Evolutionary conservation across 148 eudicot species (phyloP).

Genomic region (Fagopyrum homotropicum): DNA sequence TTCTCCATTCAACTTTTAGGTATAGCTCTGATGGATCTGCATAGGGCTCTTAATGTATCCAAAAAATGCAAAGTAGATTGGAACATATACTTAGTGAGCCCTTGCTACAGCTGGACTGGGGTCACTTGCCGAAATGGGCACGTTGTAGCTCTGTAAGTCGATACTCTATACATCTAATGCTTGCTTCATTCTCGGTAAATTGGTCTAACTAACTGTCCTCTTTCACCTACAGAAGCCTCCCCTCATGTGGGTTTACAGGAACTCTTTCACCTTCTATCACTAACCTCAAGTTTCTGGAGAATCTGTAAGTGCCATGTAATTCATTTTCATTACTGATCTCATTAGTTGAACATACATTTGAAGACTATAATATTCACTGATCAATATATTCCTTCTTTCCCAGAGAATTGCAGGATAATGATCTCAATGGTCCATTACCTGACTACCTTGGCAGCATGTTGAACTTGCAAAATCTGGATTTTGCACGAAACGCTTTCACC

Average conservation of each 20-base stretch:
- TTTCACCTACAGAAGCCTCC: slow-evolving; percentile 55
- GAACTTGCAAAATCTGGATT: slow-evolving; percentile 58
- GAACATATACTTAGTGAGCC: slow-evolving; percentile 57
- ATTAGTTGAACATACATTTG: neutral
- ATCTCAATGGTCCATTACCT: slow-evolving; percentile 69
- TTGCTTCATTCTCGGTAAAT: neutral
- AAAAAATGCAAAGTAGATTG: slow-evolving; percentile 47
- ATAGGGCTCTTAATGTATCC: slow-evolving; percentile 53
- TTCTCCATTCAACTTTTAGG: slow-evolving; percentile 38
- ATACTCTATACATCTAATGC: neutral
- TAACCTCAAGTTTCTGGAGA: slow-evolving; percentile 60
- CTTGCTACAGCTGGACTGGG: slow-evolving; percentile 85
- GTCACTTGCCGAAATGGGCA: slow-evolving; percentile 73
- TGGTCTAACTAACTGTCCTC: neutral
- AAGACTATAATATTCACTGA: neutral
- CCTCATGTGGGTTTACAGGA: slow-evolving; percentile 75
- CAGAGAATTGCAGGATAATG: slow-evolving; percentile 82
- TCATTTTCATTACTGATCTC: neutral
- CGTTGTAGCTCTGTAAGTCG: slow-evolving; percentile 63
- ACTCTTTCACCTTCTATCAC: slow-evolving; percentile 65
- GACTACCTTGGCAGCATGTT: slow-evolving; percentile 54
- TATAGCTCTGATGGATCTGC: slow-evolving; percentile 59
- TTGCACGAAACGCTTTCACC: slow-evolving; percentile 56
- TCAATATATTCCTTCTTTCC: neutral
- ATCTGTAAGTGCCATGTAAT: slow-evolving; percentile 50